Conservation (phyloP, 225 moss, liverwort and hornwort genomes). For the Marchantia polymorpha region DNA sequence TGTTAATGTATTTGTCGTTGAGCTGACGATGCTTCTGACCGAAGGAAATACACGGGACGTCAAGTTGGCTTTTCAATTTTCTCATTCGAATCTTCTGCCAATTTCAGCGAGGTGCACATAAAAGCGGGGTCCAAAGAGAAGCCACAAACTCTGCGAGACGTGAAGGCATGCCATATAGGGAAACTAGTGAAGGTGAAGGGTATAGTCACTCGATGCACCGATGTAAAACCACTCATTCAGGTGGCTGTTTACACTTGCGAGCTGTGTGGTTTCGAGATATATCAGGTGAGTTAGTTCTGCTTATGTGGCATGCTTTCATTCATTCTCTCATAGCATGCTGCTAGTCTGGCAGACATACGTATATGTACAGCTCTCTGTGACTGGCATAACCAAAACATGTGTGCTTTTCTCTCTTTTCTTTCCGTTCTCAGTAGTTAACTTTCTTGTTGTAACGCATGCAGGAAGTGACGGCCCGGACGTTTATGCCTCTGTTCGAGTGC, state of each 20-base stretch:
- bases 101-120: conserved; percentile 71
- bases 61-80: too few relatives aligned
- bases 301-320: background rate
- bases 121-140: conserved; percentile 54
- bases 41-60: too few relatives aligned
- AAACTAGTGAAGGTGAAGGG: conserved; percentile 96
- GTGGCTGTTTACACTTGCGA: conserved; percentile 97
- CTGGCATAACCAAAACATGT: background rate
- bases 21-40: too few relatives aligned
- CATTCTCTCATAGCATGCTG: background rate
- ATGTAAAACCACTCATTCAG: conserved; percentile 96
- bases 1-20: too few relatives aligned
- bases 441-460: conserved; percentile 22
- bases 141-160: conserved; percentile 68
- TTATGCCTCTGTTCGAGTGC: conserved; percentile 86
- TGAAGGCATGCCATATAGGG: conserved; percentile 84
- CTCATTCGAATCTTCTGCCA: background rate
- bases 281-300: conserved; percentile 54
- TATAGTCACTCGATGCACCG: conserved; percentile 91
- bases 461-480: conserved; percentile 92
- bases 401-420: background rate
- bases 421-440: background rate
- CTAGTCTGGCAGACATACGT: too few relatives aligned
- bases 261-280: conserved; percentile 91
- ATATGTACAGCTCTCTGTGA: background rate